A percentile compares a stretch with the other conserved stretches of the same genome.
Evolutionary conservation across 164 flowering plant genomes (phyloP).

Genomic region (Santalum album): DNA sequence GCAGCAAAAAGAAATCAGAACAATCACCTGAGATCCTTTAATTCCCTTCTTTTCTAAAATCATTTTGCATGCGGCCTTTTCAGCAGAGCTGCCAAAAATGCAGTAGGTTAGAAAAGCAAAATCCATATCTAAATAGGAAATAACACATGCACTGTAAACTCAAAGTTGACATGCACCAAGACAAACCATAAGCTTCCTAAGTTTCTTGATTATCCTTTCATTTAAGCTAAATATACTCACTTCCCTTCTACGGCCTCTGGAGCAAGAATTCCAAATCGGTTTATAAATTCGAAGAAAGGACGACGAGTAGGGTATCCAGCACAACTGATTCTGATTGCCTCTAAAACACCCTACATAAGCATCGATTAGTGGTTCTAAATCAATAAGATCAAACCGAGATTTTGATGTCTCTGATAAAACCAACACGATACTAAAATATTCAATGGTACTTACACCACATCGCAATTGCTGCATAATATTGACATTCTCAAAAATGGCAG

Average conservation of each 20-base stretch:
- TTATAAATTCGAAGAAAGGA: slow-evolving; percentile 64
- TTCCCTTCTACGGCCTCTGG: slow-evolving; percentile 48
- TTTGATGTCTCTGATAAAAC: no score
- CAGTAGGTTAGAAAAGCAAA: slow-evolving; percentile 2
- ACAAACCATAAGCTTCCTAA: no score
- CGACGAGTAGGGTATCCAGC: slow-evolving; percentile 79
- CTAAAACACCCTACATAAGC: slow-evolving; percentile 58
- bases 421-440: neutral
- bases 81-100: slow-evolving; percentile 42
- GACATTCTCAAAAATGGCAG: slow-evolving; percentile 64
- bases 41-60: slow-evolving; percentile 63
- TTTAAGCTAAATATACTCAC: slow-evolving; percentile 25
- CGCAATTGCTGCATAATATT: slow-evolving; percentile 73
- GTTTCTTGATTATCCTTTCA: no score
- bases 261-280: slow-evolving; percentile 71
- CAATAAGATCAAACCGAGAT: no score
- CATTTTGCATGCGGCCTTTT: slow-evolving; percentile 48
- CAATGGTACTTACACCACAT: slow-evolving; percentile 58
- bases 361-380: slow-evolving; percentile 4
- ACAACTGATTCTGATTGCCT: slow-evolving; percentile 76
- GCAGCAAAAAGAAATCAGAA: slow-evolving; percentile 1
- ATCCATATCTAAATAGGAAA: neutral
- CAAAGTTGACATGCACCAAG: neutral
- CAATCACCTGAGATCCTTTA: slow-evolving; percentile 63
- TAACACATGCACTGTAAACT: neutral